A percentile compares a stretch with the other conserved stretches of the same genome.
Conservation (phyloP, 768 basidiomycete genomes). For the Leccinum uliginosum region DNA sequence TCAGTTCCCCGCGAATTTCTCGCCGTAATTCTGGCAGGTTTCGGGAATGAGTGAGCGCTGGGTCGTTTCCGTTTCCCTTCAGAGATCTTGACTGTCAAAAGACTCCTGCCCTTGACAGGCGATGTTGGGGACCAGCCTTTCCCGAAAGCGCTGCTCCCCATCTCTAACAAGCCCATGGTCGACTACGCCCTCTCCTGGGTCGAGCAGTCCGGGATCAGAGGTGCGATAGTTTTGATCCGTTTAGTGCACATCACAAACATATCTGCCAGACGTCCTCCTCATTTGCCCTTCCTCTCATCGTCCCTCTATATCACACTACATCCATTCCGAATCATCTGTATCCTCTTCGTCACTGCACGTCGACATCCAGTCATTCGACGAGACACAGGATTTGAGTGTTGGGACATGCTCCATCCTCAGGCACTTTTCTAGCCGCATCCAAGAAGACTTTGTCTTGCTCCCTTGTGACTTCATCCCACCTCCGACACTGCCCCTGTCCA, state of each 20-base stretch:
- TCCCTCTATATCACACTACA: conserved; percentile 73
- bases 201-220: conserved; percentile 80
- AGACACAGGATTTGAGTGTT: conserved; percentile 56
- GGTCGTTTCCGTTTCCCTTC: not conserved
- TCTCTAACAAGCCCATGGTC: conserved; percentile 85
- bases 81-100: conserved; percentile 28
- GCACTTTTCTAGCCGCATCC: conserved; percentile 72
- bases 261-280: conserved; percentile 68
- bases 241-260: conserved; percentile 7
- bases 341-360: conserved; percentile 61
- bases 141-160: conserved; percentile 83
- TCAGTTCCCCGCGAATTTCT: conserved; percentile 72
- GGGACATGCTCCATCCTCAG: conserved; percentile 76
- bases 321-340: conserved; percentile 70
- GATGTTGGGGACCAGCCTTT: conserved; percentile 77
- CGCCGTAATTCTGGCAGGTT: conserved; percentile 84
- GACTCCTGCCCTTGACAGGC: conserved; percentile 69
- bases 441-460: conserved; percentile 82
- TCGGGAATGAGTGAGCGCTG: conserved; percentile 77
- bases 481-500: conserved; percentile 60
- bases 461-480: conserved; percentile 91
- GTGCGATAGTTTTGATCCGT: conserved; percentile 35
- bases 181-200: conserved; percentile 84
- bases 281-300: conserved; percentile 81
- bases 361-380: conserved; percentile 78